Evolutionary conservation across 805 yeast genomes (phyloP), one percentile per base, ranked within the genome.

Genomic region (Candida suzukii): DNA sequence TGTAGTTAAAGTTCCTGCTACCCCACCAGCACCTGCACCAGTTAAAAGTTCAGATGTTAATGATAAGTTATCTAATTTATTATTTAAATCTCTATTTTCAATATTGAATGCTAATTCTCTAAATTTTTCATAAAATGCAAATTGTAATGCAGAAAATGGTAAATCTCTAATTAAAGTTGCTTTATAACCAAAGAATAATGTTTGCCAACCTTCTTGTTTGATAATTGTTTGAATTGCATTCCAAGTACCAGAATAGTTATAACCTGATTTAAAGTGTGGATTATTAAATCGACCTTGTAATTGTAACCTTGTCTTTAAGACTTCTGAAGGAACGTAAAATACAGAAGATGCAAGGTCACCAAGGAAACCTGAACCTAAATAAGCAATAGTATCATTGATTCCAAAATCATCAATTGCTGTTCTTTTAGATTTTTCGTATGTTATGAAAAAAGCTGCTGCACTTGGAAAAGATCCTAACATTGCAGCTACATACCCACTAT

Each of bases 11-110:
- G 77, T 71, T 1, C 97, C 97, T 0, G 96, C 95, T 22, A 88
- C 63, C 0, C 96, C 96, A 49, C 97, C 97, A 2, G 99, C 98
- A 0, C 87, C 80, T 1, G 96, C 98, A 41, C 99, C 99, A 0
- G 96, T 88, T 13, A 74, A 46, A 22, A 93, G 66, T 61, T 93
- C 99, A 32, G 73, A 60, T 5, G 68, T 41, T 8, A 83, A 61
- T 1, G 83, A 73, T 40, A 85, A 60, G 3, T 45, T 44, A 28
- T 53, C 56, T 29, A 46, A 46, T 2, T 47, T 51, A 40, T 37
- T 34, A 42, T 10, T 4, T 8, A 36, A 76, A 79, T 17, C 64
- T 59, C n/a, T 46, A 53, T 27, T 48, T 9, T 57, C 43, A 11
- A 68, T 41, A 4, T 44, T 39, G 44, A 67, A 79, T 1, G 91